phyloP scores from a whole-genome alignment of 2,329 filamentous ascomycete species.

The Pyrenophora seminiperda region DNA sequence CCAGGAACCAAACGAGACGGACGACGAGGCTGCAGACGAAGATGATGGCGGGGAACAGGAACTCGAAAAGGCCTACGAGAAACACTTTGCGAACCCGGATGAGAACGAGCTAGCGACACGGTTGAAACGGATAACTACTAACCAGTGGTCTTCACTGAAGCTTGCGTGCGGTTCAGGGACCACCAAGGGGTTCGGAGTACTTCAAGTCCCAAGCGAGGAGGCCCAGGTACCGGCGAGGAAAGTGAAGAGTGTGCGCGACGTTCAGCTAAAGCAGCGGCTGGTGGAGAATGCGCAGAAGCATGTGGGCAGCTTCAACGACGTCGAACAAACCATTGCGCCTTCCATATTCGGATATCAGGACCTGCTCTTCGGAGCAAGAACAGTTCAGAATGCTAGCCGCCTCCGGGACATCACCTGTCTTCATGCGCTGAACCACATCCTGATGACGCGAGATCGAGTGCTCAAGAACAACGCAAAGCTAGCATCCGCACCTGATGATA shows the following conservation, averaged over 20 bases:
- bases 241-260: constrained; percentile 32
- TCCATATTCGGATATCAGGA: constrained; percentile 84
- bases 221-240: constrained; percentile 24
- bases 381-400: constrained; percentile 67
- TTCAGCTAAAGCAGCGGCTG: constrained; percentile 43
- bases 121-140: constrained; percentile 53
- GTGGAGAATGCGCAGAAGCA: constrained; percentile 37
- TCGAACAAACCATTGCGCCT: constrained; percentile 70
- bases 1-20: constrained; percentile 12
- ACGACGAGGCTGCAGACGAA: constrained; percentile 47
- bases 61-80: constrained; percentile 73
- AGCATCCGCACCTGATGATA: constrained; percentile 65
- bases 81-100: constrained; percentile 75
- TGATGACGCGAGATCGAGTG: constrained; percentile 89
- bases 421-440: constrained; percentile 88
- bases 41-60: constrained; percentile 5
- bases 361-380: constrained; percentile 75
- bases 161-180: constrained; percentile 34
- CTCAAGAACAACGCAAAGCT: constrained; percentile 90
- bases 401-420: constrained; percentile 76
- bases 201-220: constrained; percentile 33
- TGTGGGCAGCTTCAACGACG: constrained; percentile 59
- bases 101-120: constrained; percentile 62
- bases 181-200: constrained; percentile 21
- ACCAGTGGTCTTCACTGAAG: constrained; percentile 56